phyloP scores from a whole-genome alignment of 169 alveolate species.

The Plasmodium fragile region DNA sequence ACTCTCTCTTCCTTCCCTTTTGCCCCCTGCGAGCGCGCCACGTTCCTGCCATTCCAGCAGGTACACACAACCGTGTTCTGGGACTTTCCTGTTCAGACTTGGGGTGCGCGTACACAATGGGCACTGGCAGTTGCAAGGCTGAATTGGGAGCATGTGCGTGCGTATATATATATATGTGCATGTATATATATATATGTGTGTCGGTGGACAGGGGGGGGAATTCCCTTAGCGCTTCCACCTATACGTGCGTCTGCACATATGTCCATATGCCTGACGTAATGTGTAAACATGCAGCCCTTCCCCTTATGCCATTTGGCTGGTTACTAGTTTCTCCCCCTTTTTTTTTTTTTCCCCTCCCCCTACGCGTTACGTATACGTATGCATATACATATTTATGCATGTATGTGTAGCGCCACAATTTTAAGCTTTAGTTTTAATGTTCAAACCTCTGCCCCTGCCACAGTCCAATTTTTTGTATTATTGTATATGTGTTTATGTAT shows the following conservation, averaged over 20 bases:
- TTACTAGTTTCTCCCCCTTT: background rate
- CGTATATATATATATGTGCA: background rate
- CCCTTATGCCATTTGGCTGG: background rate
- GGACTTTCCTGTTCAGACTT: background rate
- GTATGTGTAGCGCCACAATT: constrained; percentile 28
- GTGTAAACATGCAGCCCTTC: background rate
- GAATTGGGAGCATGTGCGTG: background rate
- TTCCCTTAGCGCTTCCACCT: background rate
- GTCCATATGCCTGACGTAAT: background rate
- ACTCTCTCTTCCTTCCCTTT: background rate
- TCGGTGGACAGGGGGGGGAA: background rate
- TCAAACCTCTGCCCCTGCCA: constrained; percentile 5
- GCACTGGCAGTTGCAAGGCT: background rate
- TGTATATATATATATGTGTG: too few relatives aligned
- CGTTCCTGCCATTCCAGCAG: background rate
- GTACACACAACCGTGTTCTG: background rate
- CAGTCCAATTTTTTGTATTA: constrained; percentile 7
- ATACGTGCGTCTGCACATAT: background rate
- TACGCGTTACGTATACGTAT: background rate
- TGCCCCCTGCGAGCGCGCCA: background rate
- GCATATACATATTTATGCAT: background rate
- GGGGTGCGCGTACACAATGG: background rate
- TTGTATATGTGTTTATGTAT: constrained; percentile 5
- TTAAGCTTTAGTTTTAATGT: constrained; percentile 75
- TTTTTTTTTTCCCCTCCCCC: background rate